A percentile compares a stretch with the other conserved stretches of the same genome.
These are phyloP conservation scores for Ceratocystis colombiana DNA, from an alignment of 2,329 filamentous ascomycete genomes.

Conservation along the genomic window DNA sequence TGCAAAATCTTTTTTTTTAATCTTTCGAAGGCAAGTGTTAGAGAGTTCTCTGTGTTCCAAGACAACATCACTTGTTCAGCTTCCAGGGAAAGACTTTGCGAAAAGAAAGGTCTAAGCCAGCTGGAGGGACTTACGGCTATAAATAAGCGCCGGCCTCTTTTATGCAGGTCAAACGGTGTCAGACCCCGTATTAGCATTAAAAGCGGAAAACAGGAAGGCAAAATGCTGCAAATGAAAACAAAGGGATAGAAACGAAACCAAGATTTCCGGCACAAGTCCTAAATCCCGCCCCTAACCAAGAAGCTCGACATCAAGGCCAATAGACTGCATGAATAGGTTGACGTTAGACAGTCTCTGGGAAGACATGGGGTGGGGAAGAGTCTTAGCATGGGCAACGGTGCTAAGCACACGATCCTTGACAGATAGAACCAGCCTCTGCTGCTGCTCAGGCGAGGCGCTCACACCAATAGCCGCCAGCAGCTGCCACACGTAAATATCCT, in stretches of 20 bases:
- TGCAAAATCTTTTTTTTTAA: background rate
- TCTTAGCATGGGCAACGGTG: slow-evolving; percentile 80
- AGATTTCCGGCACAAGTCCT: background rate
- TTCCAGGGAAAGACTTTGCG: slow-evolving; percentile 21
- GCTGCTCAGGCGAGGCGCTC: slow-evolving; percentile 84
- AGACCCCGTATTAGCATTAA: background rate
- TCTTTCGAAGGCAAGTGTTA: background rate
- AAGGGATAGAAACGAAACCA: slow-evolving; percentile 18
- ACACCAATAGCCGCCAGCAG: slow-evolving; percentile 93
- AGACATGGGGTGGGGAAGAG: slow-evolving; percentile 75
- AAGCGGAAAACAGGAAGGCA: slow-evolving; percentile 10
- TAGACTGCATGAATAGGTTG: slow-evolving; percentile 96
- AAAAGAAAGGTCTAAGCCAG: slow-evolving; percentile 23
- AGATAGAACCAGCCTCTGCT: slow-evolving; percentile 84
- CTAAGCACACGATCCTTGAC: slow-evolving; percentile 98
- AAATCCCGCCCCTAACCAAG: slow-evolving; percentile 30
- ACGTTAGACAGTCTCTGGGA: slow-evolving; percentile 78
- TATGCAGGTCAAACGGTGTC: background rate
- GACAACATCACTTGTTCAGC: background rate
- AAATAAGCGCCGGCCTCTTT: slow-evolving; percentile 25
- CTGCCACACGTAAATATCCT: slow-evolving; percentile 97
- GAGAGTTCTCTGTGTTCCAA: background rate
- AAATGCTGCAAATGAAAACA: slow-evolving; percentile 19
- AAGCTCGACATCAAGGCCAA: slow-evolving; percentile 90
- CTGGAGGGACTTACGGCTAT: slow-evolving; percentile 24